Percentiles rank a stretch among this genome's conserved stretches.
These are phyloP conservation scores for Setaria italica DNA, from an alignment of 202 grass and related monocot genomes.

Conservation along the genomic window DNA sequence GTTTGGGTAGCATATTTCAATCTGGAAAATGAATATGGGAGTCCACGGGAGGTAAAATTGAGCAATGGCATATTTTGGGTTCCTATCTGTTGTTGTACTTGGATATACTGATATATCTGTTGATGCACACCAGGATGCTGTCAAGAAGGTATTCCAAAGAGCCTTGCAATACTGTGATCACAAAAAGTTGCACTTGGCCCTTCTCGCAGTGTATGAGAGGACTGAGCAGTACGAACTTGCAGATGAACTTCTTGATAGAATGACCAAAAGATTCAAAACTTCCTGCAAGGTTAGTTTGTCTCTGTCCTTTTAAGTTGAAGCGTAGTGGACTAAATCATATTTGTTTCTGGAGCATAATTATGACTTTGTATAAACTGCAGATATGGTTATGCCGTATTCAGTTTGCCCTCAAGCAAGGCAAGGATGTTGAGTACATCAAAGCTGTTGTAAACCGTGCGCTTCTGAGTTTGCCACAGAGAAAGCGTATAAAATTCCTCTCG, in stretches of 20 bases:
- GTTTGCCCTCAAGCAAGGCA: conserved; percentile 67
- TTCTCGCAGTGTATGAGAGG: conserved; percentile 90
- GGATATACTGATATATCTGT: conserved; percentile 39
- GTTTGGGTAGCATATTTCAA: conserved; percentile 98
- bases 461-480: conserved; percentile 80
- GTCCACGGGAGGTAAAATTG: conserved; percentile 78
- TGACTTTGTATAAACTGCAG: conserved; percentile 53
- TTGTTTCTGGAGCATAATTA: conserved; percentile 35
- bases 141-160: conserved; percentile 91
- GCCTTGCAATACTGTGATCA: conserved; percentile 91
- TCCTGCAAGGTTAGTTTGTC: conserved; percentile 78
- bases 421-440: conserved; percentile 64
- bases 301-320: not conserved
- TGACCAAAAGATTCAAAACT: conserved; percentile 93
- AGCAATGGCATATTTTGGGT: conserved; percentile 19
- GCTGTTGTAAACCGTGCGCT: conserved; percentile 75
- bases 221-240: conserved; percentile 70
- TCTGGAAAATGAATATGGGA: conserved; percentile 94
- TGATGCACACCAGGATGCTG: conserved; percentile 70
- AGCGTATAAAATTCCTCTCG: conserved; percentile 82
- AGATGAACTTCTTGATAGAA: conserved; percentile 87
- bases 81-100: conserved; percentile 1
- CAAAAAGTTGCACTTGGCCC: conserved; percentile 84
- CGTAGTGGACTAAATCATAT: not conserved
- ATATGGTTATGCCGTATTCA: conserved; percentile 78